Evolutionary conservation across 306 rosid genomes (phyloP), one percentile per base, ranked within the genome.

Genomic region (Casuarina cunninghamiana): DNA sequence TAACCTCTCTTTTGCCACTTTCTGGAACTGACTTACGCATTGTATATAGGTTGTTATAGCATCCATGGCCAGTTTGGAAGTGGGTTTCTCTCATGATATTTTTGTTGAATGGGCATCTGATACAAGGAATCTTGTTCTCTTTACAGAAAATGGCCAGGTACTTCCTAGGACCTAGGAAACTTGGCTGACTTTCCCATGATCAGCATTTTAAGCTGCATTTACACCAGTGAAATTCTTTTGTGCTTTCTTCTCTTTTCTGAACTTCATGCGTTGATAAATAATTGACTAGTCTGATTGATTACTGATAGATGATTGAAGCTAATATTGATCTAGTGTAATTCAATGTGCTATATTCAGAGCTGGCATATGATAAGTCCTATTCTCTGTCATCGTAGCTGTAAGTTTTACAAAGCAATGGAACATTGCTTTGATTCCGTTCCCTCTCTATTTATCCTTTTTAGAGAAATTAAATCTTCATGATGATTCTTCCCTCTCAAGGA

Each of bases 41-140:
- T 53, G 74, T 62, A 10, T 76, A 63, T 76, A 95, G 98, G 97
- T 95, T 82, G 97, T 95, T 82, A 80, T 95, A 81, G 90, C 97
- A 70, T 95, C 99, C 62, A 95, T 95, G 99, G 99, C 97, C 70
- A 95, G 99, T 86, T 87, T 95, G 89, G 99, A 95, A 86, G 97
- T 97, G 6, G 99, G 99, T 49, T 95, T 91, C 83, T 95, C 99
- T 70, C 99, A 93, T 66, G 99, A 95, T 87, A 89, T 95, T 82
- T 95, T 93, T 79, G 91, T 90, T 46, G 99, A 95, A 50, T 95
- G 97, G 99, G 97, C 91, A 16, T 84, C 82, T 43, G 99, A 93
- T 78, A 53, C 76, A 5, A 93, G 86, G 75, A 95, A 93, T 87
- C 96, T 91, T 45, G 88, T 95, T 75, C 93, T 95, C 78, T 95